These are phyloP conservation scores for Aspergillus cejpii DNA, from an alignment of 2,329 filamentous ascomycete species.

Conservation along the genomic window DNA sequence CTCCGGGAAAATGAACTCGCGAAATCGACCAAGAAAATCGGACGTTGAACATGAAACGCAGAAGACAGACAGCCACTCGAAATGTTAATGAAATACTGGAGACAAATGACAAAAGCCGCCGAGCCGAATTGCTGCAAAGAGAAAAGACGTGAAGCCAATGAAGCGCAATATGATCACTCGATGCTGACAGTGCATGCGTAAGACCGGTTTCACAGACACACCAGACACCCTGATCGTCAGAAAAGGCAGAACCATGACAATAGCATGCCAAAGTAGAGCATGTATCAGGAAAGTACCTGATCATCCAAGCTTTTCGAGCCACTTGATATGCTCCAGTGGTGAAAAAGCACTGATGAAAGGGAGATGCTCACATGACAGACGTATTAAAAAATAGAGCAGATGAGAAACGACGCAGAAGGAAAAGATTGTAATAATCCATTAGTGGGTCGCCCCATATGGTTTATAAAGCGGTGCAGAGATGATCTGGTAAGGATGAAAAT, in stretches of 20 bases:
- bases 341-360: constrained; percentile 2
- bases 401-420: constrained; percentile 1
- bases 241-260: not conserved
- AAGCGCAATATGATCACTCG: not conserved
- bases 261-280: not conserved
- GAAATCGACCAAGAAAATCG: not conserved
- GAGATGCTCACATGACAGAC: constrained; percentile 5
- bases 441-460: constrained; percentile 34
- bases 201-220: not conserved
- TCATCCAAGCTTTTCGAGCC: not conserved
- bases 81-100: constrained; percentile 12
- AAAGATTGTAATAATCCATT: constrained; percentile 24
- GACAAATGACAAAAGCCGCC: constrained; percentile 6
- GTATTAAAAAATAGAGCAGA: constrained; percentile 2
- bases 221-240: not conserved
- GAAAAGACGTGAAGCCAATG: not conserved
- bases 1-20: constrained; percentile 3
- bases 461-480: constrained; percentile 24
- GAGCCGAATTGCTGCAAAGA: not conserved
- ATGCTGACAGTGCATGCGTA: not conserved
- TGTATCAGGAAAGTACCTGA: not conserved
- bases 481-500: constrained; percentile 7
- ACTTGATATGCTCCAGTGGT: not conserved
- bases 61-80: constrained; percentile 27
- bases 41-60: constrained; percentile 2